Evolutionary conservation across 352 stramenopile species (phyloP).

Genomic region (Phytophthora cajani): DNA sequence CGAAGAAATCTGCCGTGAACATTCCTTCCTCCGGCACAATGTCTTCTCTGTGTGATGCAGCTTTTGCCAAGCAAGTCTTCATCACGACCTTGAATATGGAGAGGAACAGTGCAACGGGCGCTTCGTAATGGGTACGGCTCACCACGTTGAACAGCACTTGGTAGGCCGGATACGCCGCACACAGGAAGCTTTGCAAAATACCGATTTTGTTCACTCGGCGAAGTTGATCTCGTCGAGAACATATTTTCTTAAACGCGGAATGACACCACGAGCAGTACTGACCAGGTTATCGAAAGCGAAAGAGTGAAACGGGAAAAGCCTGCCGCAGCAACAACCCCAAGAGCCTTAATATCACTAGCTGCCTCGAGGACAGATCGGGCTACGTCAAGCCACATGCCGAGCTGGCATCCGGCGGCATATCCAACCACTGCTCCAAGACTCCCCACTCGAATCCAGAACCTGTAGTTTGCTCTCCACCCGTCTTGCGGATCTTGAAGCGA

Average conservation of each 20-base stretch:
- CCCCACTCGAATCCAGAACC: constrained; percentile 15
- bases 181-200: neutral
- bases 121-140: neutral
- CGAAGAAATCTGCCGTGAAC: constrained; percentile 12
- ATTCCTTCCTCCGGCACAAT: neutral
- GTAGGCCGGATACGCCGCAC: neutral
- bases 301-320: constrained; percentile 5
- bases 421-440: neutral
- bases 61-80: neutral
- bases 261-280: neutral
- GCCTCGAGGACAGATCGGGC: neutral
- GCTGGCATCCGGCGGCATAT: neutral
- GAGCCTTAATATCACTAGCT: neutral
- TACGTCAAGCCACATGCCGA: neutral
- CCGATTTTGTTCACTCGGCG: neutral
- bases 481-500: constrained; percentile 4
- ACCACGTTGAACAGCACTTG: neutral
- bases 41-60: neutral
- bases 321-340: neutral
- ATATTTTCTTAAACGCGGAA: neutral
- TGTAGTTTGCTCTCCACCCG: neutral
- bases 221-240: constrained; percentile 9
- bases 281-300: neutral
- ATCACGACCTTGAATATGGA: neutral
- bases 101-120: neutral